phyloP scores from a whole-genome alignment of 257 asterid species.

The Fraxinus anomala region DNA sequence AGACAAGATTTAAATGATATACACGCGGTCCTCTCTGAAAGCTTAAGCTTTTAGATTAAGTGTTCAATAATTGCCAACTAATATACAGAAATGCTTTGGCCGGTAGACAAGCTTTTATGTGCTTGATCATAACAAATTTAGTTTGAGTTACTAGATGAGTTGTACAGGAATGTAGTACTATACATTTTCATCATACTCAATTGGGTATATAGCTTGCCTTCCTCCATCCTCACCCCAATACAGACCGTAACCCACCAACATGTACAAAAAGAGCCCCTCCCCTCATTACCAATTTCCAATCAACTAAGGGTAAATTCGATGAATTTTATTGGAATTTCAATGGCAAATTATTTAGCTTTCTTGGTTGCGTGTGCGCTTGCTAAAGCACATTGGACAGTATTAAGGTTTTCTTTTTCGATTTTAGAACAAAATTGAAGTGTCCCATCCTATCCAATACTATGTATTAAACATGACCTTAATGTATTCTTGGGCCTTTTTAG shows the following conservation, averaged over 20 bases:
- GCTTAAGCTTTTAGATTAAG: background rate
- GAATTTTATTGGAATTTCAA: background rate
- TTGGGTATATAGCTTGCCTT: background rate
- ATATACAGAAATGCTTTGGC: slow-evolving; percentile 19
- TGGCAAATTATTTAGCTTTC: background rate
- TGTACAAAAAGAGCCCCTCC: background rate
- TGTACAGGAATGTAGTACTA: background rate
- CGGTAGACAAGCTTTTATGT: slow-evolving; percentile 8
- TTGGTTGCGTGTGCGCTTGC: background rate
- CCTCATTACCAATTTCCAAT: too few relatives aligned
- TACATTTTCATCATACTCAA: background rate
- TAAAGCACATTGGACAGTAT: background rate
- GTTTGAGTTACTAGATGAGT: slow-evolving; percentile 9
- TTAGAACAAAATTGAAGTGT: too few relatives aligned
- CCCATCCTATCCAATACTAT: background rate
- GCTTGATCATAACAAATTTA: slow-evolving; percentile 20
- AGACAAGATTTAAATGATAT: background rate
- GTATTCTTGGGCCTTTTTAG: slow-evolving; percentile 13
- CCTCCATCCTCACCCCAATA: background rate
- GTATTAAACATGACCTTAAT: background rate
- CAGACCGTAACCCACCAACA: background rate
- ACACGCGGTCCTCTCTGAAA: background rate
- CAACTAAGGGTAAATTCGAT: background rate
- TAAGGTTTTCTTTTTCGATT: too few relatives aligned
- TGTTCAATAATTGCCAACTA: background rate